phyloP scores from a whole-genome alignment of 352 stramenopile genomes.

The Phytophthora megakarya region DNA sequence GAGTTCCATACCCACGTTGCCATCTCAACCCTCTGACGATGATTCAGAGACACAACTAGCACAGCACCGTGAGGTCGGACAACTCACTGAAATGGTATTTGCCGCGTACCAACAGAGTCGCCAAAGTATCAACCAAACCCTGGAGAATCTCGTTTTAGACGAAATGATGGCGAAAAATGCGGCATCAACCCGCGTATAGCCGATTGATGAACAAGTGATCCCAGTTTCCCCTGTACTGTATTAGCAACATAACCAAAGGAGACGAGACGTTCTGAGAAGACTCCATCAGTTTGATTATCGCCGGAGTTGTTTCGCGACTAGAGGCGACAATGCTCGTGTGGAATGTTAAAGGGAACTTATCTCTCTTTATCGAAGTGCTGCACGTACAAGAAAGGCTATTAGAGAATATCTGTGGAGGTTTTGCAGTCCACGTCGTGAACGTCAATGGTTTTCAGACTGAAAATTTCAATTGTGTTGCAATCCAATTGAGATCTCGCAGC shows the following conservation, averaged over 20 bases:
- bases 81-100: constrained; percentile 40
- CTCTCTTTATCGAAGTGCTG: not conserved
- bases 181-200: not conserved
- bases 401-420: constrained; percentile 5
- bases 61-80: constrained; percentile 35
- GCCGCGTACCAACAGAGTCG: constrained; percentile 33
- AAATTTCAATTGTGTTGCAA: not conserved
- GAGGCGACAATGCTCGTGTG: not conserved
- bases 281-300: not conserved
- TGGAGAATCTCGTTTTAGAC: constrained; percentile 45
- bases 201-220: not conserved
- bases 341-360: not conserved
- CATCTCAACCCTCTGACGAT: constrained; percentile 4
- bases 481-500: not conserved
- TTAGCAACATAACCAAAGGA: constrained; percentile 3
- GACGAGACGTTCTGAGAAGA: not conserved
- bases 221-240: not conserved
- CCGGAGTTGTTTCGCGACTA: not conserved
- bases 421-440: not conserved
- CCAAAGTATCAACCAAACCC: constrained; percentile 35
- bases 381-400: constrained; percentile 3
- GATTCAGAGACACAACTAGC: constrained; percentile 17
- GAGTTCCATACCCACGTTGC: constrained; percentile 30
- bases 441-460: not conserved
- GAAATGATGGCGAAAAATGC: constrained; percentile 36